phyloP scores from a whole-genome alignment of 306 rosid genomes.

The Fagus sylvatica region DNA sequence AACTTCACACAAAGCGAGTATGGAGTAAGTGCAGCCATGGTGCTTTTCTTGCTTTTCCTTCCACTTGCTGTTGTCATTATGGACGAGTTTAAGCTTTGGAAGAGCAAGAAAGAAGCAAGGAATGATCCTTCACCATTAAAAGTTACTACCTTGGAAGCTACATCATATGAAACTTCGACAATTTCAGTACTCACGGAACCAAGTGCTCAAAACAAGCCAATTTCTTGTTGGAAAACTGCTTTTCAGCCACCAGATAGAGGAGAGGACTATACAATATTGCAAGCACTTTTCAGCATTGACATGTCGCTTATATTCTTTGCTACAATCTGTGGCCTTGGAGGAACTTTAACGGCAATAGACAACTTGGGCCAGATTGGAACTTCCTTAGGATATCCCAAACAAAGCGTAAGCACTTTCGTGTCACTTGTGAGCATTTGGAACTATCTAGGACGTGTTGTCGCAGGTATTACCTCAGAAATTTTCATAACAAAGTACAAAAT shows the following conservation, averaged over 20 bases:
- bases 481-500: conserved; percentile 36
- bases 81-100: conserved; percentile 45
- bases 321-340: conserved; percentile 51
- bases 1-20: conserved; percentile 32
- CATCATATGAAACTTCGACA: neutral
- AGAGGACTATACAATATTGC: conserved; percentile 54
- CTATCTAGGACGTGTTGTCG: conserved; percentile 49
- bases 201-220: neutral
- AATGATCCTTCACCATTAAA: conserved; percentile 13
- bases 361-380: conserved; percentile 51
- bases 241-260: conserved; percentile 49
- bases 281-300: conserved; percentile 55
- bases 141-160: conserved; percentile 19
- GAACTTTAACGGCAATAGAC: conserved; percentile 54
- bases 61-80: conserved; percentile 38
- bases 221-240: conserved; percentile 46
- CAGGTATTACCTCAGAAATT: conserved; percentile 47
- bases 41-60: conserved; percentile 39
- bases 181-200: neutral
- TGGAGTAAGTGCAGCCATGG: conserved; percentile 42
- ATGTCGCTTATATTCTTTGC: conserved; percentile 48
- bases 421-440: conserved; percentile 58
- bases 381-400: conserved; percentile 35
- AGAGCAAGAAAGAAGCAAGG: neutral
- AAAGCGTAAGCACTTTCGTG: conserved; percentile 46